Base-by-base conservation (phyloP, 139 green algal genomes). In the Mesotaenium endlicherianum region DNA sequence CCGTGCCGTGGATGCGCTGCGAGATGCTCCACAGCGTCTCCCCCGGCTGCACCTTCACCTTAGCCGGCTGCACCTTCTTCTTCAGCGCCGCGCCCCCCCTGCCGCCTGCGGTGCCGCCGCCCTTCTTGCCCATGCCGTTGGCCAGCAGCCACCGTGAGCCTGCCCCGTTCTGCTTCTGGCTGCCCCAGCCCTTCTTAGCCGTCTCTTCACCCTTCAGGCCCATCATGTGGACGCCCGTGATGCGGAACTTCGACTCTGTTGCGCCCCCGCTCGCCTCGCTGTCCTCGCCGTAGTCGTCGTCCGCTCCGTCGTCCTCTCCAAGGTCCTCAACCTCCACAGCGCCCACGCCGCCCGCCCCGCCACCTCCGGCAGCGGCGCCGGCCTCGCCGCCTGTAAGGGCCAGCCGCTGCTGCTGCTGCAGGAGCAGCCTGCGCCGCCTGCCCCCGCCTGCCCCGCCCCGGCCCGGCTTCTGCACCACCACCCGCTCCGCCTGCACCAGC, bases 21-120 rank as follows among this genome's bases (percentile, higher is more conserved):
- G 74, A 85, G n/a, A 87, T 86, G 39, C 81, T 87, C 81, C 81
- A 87, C 26, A 87, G 47, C 0, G 70, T 74, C 5, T 87, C 81
- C 40, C 75, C 75, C 34, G 26, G 31, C 57, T 77, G n/a, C 26
- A 59, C 72, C 8, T 38, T 57, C 44, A 39, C 40, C 39, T 76
- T 53, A 3, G 70, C 45, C 3, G 69, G 79, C 44, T 38, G 34
- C 43, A 49, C 43, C 17, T 86, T 77, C 26, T 44, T 75, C 55
- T 83, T 84, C 8, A 80, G 60, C 34, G 60, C 30, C 6, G 64
- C 36, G 64, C 40, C 20, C 17, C 26, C n/a, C n/a, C n/a, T n/a
- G 26, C 53, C n/a, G n/a, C n/a, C n/a, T n/a, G n/a, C n/a, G n/a
- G n/a, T n/a, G n/a, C n/a, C n/a, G n/a, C n/a, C 44, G 14, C 43